Percentiles rank a stretch among this genome's conserved stretches.
phyloP scores from a whole-genome alignment of 202 grass and related monocot species.

The Alloteropsis angusta region DNA sequence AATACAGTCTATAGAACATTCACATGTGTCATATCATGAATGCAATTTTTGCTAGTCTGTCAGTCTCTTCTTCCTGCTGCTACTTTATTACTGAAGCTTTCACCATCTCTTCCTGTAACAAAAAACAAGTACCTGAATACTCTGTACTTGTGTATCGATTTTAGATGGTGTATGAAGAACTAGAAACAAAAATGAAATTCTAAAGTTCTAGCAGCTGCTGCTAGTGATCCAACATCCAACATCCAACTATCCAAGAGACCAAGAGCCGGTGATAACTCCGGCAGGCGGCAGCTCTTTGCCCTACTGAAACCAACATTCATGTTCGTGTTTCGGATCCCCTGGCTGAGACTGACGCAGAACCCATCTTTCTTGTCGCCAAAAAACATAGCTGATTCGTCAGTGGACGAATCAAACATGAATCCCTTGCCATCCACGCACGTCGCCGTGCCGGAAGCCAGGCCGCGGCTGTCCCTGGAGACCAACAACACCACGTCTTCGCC shows the following conservation, averaged over 20 bases:
- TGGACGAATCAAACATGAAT: not conserved
- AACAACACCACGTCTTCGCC: conserved; percentile 9
- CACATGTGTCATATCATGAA: not conserved
- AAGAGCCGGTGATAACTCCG: not conserved
- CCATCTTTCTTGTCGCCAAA: not conserved
- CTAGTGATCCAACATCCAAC: not conserved
- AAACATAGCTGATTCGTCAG: not conserved
- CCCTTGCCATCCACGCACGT: not conserved
- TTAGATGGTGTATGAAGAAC: not conserved
- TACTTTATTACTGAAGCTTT: not conserved
- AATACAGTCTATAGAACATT: not conserved
- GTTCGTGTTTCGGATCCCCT: not conserved
- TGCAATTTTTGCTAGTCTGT: not conserved
- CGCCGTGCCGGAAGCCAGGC: conserved; percentile 9
- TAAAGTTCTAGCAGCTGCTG: no score
- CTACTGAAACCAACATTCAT: not conserved
- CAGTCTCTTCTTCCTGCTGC: not conserved
- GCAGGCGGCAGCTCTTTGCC: not conserved
- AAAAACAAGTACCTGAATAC: not conserved
- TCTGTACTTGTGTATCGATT: not conserved
- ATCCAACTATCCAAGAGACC: no score
- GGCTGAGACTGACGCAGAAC: not conserved
- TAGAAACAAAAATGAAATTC: not conserved
- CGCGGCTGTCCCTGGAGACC: not conserved
- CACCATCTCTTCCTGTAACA: not conserved